Conservation (phyloP, 306 rosid genomes). For the Cicer cuneatum region DNA sequence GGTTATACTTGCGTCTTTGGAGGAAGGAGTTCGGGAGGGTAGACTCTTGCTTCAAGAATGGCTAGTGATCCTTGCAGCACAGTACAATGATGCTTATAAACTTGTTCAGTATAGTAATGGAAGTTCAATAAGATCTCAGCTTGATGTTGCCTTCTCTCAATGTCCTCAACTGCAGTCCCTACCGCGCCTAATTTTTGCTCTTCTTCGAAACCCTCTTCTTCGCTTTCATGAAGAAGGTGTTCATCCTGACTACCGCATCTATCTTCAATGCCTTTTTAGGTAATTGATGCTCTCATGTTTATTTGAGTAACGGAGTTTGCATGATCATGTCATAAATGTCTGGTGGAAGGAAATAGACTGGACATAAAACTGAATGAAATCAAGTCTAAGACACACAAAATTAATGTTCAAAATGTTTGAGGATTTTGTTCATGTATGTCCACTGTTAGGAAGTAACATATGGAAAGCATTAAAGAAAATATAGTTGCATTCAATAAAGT, state of each 20-base stretch:
- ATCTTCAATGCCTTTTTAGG: conserved; percentile 96
- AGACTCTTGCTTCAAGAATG: conserved; percentile 93
- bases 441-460: neutral
- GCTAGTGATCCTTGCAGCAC: conserved; percentile 96
- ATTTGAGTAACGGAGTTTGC: conserved; percentile 28
- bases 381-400: conserved; percentile 21
- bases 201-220: conserved; percentile 92
- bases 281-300: conserved; percentile 45
- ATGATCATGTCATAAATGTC: conserved; percentile 17
- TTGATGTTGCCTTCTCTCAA: conserved; percentile 87
- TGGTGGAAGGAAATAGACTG: conserved; percentile 15
- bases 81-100: conserved; percentile 83
- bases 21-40: conserved; percentile 98
- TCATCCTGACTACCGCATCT: conserved; percentile 93
- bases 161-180: conserved; percentile 90
- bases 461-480: conserved; percentile 21
- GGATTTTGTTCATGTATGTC: neutral
- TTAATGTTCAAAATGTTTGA: conserved; percentile 5
- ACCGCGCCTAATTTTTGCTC: conserved; percentile 87
- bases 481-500: conserved; percentile 14
- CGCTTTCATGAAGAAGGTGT: conserved; percentile 96
- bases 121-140: conserved; percentile 70
- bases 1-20: conserved; percentile 92
- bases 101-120: conserved; percentile 70
- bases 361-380: conserved; percentile 35